Percentiles rank a stretch among this genome's conserved stretches.
Conservation (phyloP, 805 yeast species). For the Sungouiella thailandica region DNA sequence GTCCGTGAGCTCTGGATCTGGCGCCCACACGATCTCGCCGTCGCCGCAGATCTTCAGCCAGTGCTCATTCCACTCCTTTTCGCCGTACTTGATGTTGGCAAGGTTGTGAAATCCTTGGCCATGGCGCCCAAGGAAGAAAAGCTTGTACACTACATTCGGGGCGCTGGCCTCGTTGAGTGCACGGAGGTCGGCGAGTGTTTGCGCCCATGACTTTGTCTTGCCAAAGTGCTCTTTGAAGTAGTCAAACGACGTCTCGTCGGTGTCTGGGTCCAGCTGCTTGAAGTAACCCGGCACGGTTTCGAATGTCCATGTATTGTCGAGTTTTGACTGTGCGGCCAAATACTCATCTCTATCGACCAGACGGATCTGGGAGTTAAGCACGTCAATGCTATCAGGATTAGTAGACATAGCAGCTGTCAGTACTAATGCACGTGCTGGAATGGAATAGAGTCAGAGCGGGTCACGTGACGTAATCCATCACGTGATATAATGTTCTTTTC, state of each 20-base stretch:
- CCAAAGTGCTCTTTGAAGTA: slow-evolving; percentile 44
- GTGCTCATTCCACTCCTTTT: slow-evolving; percentile 40
- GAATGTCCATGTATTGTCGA: slow-evolving; percentile 24
- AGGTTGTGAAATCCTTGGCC: slow-evolving; percentile 52
- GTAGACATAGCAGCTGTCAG: slow-evolving; percentile 12
- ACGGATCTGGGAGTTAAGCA: slow-evolving; percentile 25
- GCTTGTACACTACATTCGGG: slow-evolving; percentile 34
- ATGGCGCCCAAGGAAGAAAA: slow-evolving; percentile 46
- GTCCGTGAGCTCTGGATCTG: slow-evolving; percentile 47
- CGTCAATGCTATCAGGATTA: slow-evolving; percentile 21
- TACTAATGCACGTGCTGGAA: no score
- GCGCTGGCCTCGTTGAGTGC: slow-evolving; percentile 29
- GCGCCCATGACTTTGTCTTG: slow-evolving; percentile 21
- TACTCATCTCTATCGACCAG: slow-evolving; percentile 16
- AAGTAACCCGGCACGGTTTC: slow-evolving; percentile 40
- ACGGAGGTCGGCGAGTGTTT: slow-evolving; percentile 19
- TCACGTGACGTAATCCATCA: no score
- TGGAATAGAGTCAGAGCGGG: no score
- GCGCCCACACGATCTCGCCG: slow-evolving; percentile 46
- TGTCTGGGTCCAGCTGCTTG: slow-evolving; percentile 37
- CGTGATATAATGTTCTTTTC: no score
- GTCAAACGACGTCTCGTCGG: slow-evolving; percentile 40
- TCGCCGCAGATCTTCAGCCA: slow-evolving; percentile 44
- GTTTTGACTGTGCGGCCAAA: slow-evolving; percentile 6
- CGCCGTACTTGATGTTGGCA: slow-evolving; percentile 43